Conservation (phyloP, 163 green algal genomes). For the Chlorella variabilis region DNA sequence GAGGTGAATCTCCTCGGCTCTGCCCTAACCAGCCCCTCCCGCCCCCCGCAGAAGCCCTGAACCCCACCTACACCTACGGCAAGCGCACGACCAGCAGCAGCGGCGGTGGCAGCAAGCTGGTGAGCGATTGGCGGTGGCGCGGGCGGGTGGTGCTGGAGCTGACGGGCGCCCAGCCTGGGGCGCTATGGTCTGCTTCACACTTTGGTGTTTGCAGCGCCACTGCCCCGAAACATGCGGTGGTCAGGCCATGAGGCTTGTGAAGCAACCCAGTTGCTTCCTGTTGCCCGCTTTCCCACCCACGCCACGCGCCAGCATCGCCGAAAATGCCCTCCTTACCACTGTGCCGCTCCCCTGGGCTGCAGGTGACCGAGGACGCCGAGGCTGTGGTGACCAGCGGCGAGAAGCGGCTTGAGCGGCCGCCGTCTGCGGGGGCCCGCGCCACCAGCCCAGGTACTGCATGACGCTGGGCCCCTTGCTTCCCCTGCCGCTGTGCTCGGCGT, state of each 20-base stretch:
- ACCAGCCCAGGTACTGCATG: neutral
- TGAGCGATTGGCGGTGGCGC: neutral
- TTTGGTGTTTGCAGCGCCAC: too few relatives aligned
- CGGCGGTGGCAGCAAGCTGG: slow-evolving; percentile 19
- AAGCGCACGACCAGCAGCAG: slow-evolving; percentile 2
- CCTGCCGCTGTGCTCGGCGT: too few relatives aligned
- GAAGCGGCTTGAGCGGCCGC: neutral
- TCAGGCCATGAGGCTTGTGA: too few relatives aligned
- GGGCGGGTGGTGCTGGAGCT: neutral
- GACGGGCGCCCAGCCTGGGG: too few relatives aligned
- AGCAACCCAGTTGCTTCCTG: too few relatives aligned
- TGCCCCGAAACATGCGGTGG: too few relatives aligned
- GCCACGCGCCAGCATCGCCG: too few relatives aligned
- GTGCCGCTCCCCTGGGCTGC: neutral
- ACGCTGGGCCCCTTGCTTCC: too few relatives aligned
- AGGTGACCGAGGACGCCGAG: neutral
- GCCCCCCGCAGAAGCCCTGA: slow-evolving; percentile 39
- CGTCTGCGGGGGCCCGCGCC: neutral
- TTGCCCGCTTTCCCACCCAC: too few relatives aligned
- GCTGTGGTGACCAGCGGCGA: neutral
- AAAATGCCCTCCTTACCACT: too few relatives aligned
- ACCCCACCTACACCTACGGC: slow-evolving; percentile 55
- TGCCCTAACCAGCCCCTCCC: neutral
- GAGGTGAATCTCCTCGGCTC: neutral
- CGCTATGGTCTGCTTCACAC: too few relatives aligned